Evolutionary conservation across 257 asterid species (phyloP), one percentile per base, ranked within the genome.

Genomic region (Solanum arcanum): DNA sequence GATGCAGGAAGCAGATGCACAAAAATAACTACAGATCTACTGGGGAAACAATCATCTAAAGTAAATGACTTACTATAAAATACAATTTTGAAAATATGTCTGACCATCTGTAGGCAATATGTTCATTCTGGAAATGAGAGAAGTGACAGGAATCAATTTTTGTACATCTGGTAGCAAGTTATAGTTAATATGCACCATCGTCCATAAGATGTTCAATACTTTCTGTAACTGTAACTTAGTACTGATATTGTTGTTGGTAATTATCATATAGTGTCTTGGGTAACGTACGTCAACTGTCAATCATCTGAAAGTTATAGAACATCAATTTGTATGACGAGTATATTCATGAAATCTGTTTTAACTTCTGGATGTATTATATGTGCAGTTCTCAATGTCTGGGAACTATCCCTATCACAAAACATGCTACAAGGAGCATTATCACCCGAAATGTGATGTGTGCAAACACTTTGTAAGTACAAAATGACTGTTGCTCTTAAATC

Each of bases 381-480:
- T 90, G 92, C 94, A 97, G 99, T 97, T 95, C 92, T 94, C 98
- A 21, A 93, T 93, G 91, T 94, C 95, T 23, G 96, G 94, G 88
- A 93, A 88, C 93, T 91, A 89, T 75, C 98, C 99, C 18, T 96
- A 93, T 90, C 99, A 97, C 87, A 95, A 94, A 89, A 86, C 93
- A 56, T 97, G 99, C 95, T 97, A 97, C 92, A 97, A 90, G 96
- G 99, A 94, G 90, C 93, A 93, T 75, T 94, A 95, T 91, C 97
- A 94, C 90, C 99, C 98, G 13, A 96, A 95, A 91, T 97, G 99
- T 86, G 99, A 95, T 81, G 92, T 97, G 89, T 97, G 99, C 96
- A 90, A 92, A 89, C 91, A 91, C 89, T 95, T 95, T 12, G 99
- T 97, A 90, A 95, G 99, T 93, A 86, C 86, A 21, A 70, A 84